phyloP scores from a whole-genome alignment of 1,139 yeast species.

The Wickerhamiella infanticola region DNA sequence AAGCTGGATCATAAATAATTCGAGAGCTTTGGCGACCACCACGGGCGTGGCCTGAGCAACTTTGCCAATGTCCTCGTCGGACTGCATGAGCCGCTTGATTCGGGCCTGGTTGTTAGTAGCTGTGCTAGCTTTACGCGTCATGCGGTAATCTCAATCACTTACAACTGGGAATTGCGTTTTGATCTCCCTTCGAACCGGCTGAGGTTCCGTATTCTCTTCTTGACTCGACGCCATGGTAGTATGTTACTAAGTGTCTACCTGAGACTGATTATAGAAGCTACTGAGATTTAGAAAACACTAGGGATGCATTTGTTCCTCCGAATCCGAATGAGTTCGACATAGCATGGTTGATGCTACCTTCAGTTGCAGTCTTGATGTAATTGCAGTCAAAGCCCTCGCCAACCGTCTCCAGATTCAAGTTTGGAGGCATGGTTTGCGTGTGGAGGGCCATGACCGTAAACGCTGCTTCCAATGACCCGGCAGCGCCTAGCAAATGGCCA shows the following conservation, averaged over 20 bases:
- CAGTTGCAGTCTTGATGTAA: conserved; percentile 40
- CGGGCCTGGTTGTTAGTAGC: conserved; percentile 37
- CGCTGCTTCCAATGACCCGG: conserved; percentile 86
- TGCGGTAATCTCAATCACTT: conserved; percentile 9
- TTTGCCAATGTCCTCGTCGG: conserved; percentile 96
- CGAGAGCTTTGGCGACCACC: conserved; percentile 87
- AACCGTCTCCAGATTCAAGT: conserved; percentile 46
- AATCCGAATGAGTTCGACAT: conserved; percentile 89
- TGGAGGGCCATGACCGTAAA: conserved; percentile 57
- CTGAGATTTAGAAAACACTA: conserved; percentile 30
- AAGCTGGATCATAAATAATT: conserved; percentile 75
- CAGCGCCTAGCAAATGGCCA: conserved; percentile 91
- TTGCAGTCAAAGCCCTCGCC: conserved; percentile 43
- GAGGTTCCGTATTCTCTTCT: not conserved
- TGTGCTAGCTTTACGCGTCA: not conserved
- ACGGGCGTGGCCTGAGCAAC: conserved; percentile 98
- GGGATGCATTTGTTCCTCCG: conserved; percentile 86
- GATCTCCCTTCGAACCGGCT: conserved; percentile 28
- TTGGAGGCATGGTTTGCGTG: conserved; percentile 54
- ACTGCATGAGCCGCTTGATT: conserved; percentile 90
- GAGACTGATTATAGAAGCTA: not conserved
- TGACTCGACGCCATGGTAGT: not conserved
- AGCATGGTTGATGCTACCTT: conserved; percentile 36
- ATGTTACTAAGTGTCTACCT: not conserved
- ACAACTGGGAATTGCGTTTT: conserved; percentile 88